These are phyloP conservation scores for Physocladia obscura DNA, from an alignment of 192 early-diverging fungal species.

Conservation along the genomic window DNA sequence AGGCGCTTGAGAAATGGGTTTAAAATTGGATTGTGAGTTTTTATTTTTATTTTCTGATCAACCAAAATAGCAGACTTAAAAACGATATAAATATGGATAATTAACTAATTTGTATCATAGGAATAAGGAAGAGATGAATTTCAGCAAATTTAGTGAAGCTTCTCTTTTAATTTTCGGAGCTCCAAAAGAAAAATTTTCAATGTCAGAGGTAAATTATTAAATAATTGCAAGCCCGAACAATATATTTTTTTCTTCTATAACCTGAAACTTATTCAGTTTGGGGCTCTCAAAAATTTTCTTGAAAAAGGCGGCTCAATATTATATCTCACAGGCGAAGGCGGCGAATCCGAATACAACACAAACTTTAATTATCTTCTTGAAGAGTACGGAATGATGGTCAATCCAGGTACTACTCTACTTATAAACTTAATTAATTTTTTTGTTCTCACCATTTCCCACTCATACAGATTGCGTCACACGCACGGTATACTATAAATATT, in stretches of 20 bases:
- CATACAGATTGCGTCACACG: constrained; percentile 53
- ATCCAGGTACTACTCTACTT: constrained; percentile 45
- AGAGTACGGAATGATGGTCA: constrained; percentile 64
- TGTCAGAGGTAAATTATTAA: constrained; percentile 46
- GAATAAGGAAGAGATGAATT: constrained; percentile 59
- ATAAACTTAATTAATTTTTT: neutral
- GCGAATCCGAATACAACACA: constrained; percentile 54
- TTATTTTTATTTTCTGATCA: constrained; percentile 14
- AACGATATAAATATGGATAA: too few species aligned
- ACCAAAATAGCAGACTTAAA: neutral
- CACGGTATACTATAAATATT: constrained; percentile 63
- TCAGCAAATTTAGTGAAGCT: constrained; percentile 48
- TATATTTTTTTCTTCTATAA: constrained; percentile 14
- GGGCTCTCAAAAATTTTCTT: constrained; percentile 54
- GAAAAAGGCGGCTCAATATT: constrained; percentile 65
- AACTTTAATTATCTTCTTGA: constrained; percentile 71
- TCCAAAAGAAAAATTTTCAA: constrained; percentile 62
- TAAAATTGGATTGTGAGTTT: constrained; percentile 52
- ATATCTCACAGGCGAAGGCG: constrained; percentile 62
- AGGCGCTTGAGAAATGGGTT: constrained; percentile 44
- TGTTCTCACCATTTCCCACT: neutral
- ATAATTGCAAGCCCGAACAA: neutral
- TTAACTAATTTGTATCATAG: constrained; percentile 22
- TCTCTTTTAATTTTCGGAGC: constrained; percentile 58
- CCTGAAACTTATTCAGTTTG: constrained; percentile 41